Base-by-base conservation (phyloP, 2,329 filamentous ascomycete genomes). In the Annulohypoxylon truncatum region DNA sequence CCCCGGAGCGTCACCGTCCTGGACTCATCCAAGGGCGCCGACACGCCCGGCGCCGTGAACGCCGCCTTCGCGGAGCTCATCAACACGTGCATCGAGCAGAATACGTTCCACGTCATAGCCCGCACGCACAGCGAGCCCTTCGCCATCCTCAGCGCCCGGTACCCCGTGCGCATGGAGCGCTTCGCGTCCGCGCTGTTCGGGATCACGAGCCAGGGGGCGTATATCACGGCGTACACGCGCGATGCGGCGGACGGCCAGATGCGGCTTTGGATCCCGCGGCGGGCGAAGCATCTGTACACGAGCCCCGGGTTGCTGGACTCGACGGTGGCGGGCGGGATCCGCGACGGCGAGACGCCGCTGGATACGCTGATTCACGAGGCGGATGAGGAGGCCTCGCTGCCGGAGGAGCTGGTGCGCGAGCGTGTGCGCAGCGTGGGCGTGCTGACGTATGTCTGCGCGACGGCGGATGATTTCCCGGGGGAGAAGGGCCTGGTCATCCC, bases 241-340 rank as follows among this genome's bases (percentile, higher is more conserved):
- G 58, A 20, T n/a, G 26, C 60, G 0, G 10, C 18, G 4, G 80
- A 46, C 79, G 78, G 76, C 0, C 60, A 57, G 64, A 42, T 91
- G 61, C 87, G 85, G 72, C 82, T 94, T 29, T 94, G 92, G 92
- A 83, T 92, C 1, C 89, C 90, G 1, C 82, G 89, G 26, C 83
- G 91, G 8, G 84, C 89, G 18, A 81, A 79, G 52, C 87, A 82
- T 18, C 90, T 93, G 76, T 86, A 89, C 75, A 93, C 91, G 1
- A 93, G 91, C 72, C 87, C 88, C 1, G 85, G 87, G 1, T 88
- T 90, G 85, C 82, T 94, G 66, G 92, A 94, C 76, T 92, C 91
- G 71, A 89, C 90, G 3, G 91, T 93, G 7, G 92, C 90, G 0
- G 92, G 92, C 1, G 92, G 92, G 0, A 87, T 93, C 68, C 83